These are phyloP conservation scores for Carpinus fangiana DNA, from an alignment of 306 rosid species.

Conservation along the genomic window DNA sequence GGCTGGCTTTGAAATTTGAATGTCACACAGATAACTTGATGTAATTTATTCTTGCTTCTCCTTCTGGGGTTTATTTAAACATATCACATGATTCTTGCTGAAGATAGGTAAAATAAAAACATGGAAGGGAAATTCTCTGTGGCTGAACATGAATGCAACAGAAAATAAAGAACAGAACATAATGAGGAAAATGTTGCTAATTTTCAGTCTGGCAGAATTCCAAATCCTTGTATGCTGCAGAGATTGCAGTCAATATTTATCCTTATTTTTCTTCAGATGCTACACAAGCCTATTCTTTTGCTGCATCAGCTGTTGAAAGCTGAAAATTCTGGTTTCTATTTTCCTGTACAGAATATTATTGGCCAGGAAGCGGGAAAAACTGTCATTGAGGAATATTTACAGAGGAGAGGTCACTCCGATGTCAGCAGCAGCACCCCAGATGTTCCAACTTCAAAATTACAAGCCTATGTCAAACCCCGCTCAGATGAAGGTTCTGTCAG, in stretches of 20 bases:
- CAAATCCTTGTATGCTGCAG: not conserved
- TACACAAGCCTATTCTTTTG: constrained; percentile 1
- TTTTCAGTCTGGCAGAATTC: constrained; percentile 12
- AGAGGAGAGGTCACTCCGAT: constrained; percentile 55
- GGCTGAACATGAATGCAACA: not conserved
- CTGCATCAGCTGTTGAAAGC: not conserved
- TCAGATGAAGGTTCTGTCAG: constrained; percentile 50
- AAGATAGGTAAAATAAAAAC: not conserved
- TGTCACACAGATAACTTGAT: not conserved
- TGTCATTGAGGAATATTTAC: constrained; percentile 81
- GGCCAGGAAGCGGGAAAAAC: constrained; percentile 77
- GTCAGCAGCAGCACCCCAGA: constrained; percentile 31
- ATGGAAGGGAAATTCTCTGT: not conserved
- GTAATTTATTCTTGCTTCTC: not conserved
- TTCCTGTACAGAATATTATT: constrained; percentile 68
- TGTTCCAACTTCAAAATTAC: constrained; percentile 53
- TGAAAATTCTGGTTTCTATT: constrained; percentile 14
- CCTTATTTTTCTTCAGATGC: not conserved
- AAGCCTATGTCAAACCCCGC: constrained; percentile 87
- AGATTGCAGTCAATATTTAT: constrained; percentile 3
- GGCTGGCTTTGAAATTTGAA: not conserved
- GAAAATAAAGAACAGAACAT: not conserved
- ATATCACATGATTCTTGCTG: not conserved
- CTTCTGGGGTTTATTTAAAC: not conserved
- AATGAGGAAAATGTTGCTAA: not conserved